A percentile compares a stretch with the other conserved stretches of the same genome.
Evolutionary conservation across 1,284 basidiomycete species (phyloP).

Genomic region (Apiotrichum montevideense): DNA sequence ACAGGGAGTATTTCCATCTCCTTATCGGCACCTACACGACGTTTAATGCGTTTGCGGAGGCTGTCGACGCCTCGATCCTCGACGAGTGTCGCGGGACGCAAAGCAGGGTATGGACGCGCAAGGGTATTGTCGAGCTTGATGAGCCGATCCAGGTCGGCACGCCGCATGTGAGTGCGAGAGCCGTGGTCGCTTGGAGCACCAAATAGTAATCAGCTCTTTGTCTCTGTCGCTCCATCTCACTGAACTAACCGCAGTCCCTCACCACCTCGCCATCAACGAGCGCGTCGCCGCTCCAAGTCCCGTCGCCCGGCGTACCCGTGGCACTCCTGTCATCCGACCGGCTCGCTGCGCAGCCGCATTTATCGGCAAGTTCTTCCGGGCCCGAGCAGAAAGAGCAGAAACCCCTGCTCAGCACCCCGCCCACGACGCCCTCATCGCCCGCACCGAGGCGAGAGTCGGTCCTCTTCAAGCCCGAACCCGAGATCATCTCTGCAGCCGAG

Average conservation of each 20-base stretch:
- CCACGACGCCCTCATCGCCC: slow-evolving; percentile 1
- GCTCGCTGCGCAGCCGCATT: not conserved
- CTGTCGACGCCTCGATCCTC: slow-evolving; percentile 5
- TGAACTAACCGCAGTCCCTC: not conserved
- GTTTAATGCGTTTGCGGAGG: slow-evolving; percentile 2
- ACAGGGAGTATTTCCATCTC: slow-evolving; percentile 6
- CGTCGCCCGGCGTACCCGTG: not conserved
- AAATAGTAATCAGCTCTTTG: not conserved
- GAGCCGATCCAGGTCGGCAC: slow-evolving; percentile 2
- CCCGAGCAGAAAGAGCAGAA: not conserved
- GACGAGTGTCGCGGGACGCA: slow-evolving; percentile 8
- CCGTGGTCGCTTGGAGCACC: not conserved
- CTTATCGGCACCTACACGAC: slow-evolving; percentile 5
- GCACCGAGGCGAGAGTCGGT: not conserved
- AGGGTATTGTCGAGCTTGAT: not conserved
- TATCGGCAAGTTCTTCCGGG: not conserved
- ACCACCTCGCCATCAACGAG: not conserved
- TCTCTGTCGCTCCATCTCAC: no score
- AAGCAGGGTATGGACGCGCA: slow-evolving; percentile 1
- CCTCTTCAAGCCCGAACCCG: not conserved
- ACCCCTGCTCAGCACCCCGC: not conserved
- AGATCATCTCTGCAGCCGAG: not conserved
- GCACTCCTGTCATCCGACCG: not conserved
- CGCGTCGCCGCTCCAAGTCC: not conserved
- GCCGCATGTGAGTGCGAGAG: not conserved